Conservation (phyloP, 768 basidiomycete genomes). For the Boletus insuetus region DNA sequence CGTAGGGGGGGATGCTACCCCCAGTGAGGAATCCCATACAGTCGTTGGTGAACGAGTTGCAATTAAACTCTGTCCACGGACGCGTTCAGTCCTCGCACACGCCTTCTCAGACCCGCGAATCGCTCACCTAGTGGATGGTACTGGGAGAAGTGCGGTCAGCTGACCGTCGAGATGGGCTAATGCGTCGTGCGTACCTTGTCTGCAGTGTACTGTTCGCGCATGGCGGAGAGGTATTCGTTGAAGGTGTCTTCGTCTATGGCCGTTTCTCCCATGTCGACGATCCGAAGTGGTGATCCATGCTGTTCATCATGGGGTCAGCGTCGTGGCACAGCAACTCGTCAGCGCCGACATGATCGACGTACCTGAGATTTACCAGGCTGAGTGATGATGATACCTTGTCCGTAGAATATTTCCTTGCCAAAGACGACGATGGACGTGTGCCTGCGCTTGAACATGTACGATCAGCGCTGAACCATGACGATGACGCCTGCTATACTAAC, state of each 20-base stretch:
- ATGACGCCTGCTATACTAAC: constrained; percentile 38
- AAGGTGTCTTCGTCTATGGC: constrained; percentile 83
- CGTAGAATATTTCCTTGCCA: constrained; percentile 86
- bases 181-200: constrained; percentile 62
- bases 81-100: not conserved
- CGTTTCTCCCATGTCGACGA: constrained; percentile 77
- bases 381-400: constrained; percentile 75
- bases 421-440: constrained; percentile 92
- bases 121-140: constrained; percentile 78
- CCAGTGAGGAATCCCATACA: constrained; percentile 86
- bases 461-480: constrained; percentile 3
- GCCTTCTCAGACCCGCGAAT: not conserved
- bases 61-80: constrained; percentile 72
- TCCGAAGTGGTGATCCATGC: constrained; percentile 72
- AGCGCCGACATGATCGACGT: constrained; percentile 26
- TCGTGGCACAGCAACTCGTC: not conserved
- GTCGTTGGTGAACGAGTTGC: constrained; percentile 93
- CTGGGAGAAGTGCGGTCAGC: constrained; percentile 36
- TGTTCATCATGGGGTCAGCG: constrained; percentile 26
- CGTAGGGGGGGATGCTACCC: constrained; percentile 72
- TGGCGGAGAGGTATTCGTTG: constrained; percentile 73
- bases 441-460: constrained; percentile 42
- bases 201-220: constrained; percentile 80
- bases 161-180: not conserved
- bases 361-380: constrained; percentile 82